A percentile compares a stretch with the other conserved stretches of the same genome.
Conservation (phyloP, 441 rosid genomes). For the Macaranga tanarius region DNA sequence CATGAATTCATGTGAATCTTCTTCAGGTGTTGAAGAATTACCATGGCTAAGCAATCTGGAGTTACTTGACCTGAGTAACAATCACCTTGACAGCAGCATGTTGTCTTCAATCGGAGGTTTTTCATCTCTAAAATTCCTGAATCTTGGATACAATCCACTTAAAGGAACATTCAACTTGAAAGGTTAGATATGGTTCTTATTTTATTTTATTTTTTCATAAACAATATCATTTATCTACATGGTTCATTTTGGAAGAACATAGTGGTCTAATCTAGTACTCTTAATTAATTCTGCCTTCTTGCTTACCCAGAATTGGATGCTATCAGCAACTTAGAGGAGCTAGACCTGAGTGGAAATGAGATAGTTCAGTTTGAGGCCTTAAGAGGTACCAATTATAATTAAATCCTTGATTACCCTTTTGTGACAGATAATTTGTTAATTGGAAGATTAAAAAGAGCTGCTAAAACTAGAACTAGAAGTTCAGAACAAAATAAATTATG, state of each 20-base stretch:
- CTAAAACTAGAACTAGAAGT: too few species aligned
- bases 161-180: slow-evolving; percentile 5
- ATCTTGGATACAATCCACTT: neutral
- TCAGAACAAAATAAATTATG: too few species aligned
- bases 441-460: too few species aligned
- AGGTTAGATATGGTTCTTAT: slow-evolving; percentile 17
- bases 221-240: too few species aligned
- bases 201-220: neutral
- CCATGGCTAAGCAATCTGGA: slow-evolving; percentile 12
- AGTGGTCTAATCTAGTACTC: too few species aligned
- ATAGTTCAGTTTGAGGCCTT: slow-evolving; percentile 4
- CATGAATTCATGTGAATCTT: neutral
- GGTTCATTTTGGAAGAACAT: too few species aligned
- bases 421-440: too few species aligned
- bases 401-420: too few species aligned
- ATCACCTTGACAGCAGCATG: neutral
- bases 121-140: neutral
- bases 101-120: slow-evolving; percentile 5
- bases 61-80: neutral
- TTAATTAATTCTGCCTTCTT: neutral
- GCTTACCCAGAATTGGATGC: neutral
- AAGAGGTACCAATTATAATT: neutral
- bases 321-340: slow-evolving; percentile 11
- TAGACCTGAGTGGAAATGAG: neutral
- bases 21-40: neutral